Percentiles rank a stretch among this genome's conserved stretches.
Evolutionary conservation across 305 asterid species (phyloP).

Genomic region (Fraxinus albicans): DNA sequence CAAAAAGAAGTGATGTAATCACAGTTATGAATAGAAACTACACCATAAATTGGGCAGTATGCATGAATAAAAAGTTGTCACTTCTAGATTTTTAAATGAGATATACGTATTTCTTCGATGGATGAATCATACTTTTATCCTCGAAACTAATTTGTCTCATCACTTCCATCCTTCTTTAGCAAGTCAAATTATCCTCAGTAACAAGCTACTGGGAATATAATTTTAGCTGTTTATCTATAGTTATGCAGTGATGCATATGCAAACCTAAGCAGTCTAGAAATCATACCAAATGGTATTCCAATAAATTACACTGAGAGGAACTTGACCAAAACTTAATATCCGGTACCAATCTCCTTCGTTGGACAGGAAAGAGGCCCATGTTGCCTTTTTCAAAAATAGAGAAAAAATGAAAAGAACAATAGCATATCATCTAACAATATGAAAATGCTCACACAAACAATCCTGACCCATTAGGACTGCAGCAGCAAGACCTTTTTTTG

Average conservation of each 20-base stretch:
- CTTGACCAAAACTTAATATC: neutral
- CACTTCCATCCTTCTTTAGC: neutral
- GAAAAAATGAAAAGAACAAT: neutral
- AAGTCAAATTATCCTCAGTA: neutral
- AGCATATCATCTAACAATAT: neutral
- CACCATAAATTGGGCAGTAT: neutral
- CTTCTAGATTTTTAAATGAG: neutral
- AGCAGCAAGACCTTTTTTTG: neutral
- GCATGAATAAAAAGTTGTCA: neutral
- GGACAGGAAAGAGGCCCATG: neutral
- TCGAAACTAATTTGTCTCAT: neutral
- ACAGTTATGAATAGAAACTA: neutral
- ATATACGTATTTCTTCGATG: neutral
- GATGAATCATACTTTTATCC: neutral
- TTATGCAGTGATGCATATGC: neutral
- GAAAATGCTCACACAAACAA: neutral
- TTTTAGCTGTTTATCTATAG: neutral
- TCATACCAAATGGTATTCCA: neutral
- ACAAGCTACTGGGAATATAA: neutral
- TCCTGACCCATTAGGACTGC: neutral
- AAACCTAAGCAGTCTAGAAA: neutral
- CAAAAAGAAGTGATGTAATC: conserved; percentile 4
- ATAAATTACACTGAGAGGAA: neutral
- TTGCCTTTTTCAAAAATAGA: neutral
- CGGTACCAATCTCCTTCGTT: neutral